Conservation (phyloP, 257 asterid genomes). For the Capsicum pubescens region DNA sequence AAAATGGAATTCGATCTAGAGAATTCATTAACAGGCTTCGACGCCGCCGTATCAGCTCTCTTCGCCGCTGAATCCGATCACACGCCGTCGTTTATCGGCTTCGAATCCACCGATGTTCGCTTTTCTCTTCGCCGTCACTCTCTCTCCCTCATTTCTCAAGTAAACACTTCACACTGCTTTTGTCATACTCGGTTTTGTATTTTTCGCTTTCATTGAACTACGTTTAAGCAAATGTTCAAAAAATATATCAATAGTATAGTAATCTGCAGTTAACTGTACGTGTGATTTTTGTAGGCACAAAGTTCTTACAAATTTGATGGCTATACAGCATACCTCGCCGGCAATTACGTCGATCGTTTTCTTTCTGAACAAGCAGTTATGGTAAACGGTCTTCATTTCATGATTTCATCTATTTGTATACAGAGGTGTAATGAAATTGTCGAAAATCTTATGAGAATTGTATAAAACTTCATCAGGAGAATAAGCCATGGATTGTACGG, state of each 20-base stretch:
- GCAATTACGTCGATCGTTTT: slow-evolving; percentile 68
- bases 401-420: neutral
- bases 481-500: slow-evolving; percentile 56
- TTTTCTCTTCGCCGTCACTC: slow-evolving; percentile 53
- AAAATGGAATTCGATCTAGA: slow-evolving; percentile 56
- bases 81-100: slow-evolving; percentile 50
- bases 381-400: slow-evolving; percentile 38
- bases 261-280: neutral
- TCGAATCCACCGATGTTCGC: slow-evolving; percentile 37
- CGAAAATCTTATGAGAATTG: slow-evolving; percentile 14
- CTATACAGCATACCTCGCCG: slow-evolving; percentile 55
- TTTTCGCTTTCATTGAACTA: neutral
- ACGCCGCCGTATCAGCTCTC: slow-evolving; percentile 54
- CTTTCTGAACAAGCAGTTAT: slow-evolving; percentile 49
- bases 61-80: slow-evolving; percentile 60
- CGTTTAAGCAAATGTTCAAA: neutral
- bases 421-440: neutral
- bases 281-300: slow-evolving; percentile 45
- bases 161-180: slow-evolving; percentile 25
- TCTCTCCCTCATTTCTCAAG: slow-evolving; percentile 50
- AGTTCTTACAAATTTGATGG: slow-evolving; percentile 47
- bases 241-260: neutral
- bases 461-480: slow-evolving; percentile 41
- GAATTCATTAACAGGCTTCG: slow-evolving; percentile 48
- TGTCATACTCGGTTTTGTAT: neutral